Base-by-base conservation (phyloP, 1,284 basidiomycete species). In the Meripilus lineatus region DNA sequence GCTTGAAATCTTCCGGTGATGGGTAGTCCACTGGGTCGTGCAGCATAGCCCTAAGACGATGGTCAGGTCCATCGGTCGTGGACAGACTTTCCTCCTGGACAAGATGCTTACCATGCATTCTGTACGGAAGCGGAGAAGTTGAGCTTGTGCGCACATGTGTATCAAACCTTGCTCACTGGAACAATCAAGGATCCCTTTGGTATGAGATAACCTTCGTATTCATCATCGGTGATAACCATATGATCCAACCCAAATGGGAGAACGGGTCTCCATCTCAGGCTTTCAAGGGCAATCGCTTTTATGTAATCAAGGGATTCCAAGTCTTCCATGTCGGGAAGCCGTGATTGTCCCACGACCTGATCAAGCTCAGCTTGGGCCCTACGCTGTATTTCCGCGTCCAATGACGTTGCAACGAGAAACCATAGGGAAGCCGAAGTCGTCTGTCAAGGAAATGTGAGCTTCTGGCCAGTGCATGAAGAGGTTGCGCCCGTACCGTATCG, bases 361-460 rank as follows among this genome's bases (percentile, higher is more conserved):
- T 64, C 62, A 7, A 63, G 40, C 46, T 66, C 61, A 3, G 48
- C 45, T 28, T 63, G 64, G 5, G 56, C 54, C 32, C 48, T 52
- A 4, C 24, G 20, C 36, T 52, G 53, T 7, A 44, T 20, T 18
- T 44, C 42, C 4, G 46, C 40, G n/a, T 37, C 28, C 35, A 38
- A 37, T 4, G 25, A 32, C 41, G 43, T 43, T 11, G 33, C 45
- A 7, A 47, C n/a, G 14, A 47, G 14, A 26, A 47, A 47, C n/a
- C 18, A 14, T 17, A 32, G 24, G 18, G 40, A 18, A 4, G 40
- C 40, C 21, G 24, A 42, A 4, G 40, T 32, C 5, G 40, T 42
- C 40, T 42, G 20, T 3, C 6, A 11, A 33, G 30, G 4, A 5
- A 11, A 6, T 6, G 22, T 25, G 20, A 23, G 25, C 15, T n/a